These are phyloP conservation scores for Hanseniaspora lachancei DNA, from an alignment of 805 yeast genomes.

Conservation along the genomic window DNA sequence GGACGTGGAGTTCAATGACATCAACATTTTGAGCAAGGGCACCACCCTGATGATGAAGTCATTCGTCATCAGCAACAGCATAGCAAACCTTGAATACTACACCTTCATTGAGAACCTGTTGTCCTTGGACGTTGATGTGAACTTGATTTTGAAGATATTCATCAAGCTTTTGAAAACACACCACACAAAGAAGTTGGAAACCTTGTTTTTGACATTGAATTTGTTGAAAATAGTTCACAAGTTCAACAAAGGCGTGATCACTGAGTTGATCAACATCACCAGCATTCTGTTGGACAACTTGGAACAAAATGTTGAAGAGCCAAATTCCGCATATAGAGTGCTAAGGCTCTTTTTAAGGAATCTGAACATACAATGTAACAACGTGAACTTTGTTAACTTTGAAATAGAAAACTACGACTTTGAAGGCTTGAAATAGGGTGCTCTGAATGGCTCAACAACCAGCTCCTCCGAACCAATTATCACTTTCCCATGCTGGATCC, in stretches of 20 bases:
- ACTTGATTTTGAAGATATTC: background rate
- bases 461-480: background rate
- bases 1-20: background rate
- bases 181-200: background rate
- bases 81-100: background rate
- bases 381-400: background rate
- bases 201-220: background rate
- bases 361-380: background rate
- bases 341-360: background rate
- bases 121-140: background rate
- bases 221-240: background rate
- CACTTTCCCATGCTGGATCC: background rate
- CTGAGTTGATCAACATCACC: background rate
- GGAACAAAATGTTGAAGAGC: background rate
- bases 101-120: background rate
- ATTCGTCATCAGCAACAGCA: background rate
- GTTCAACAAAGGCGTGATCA: background rate
- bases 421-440: conserved; percentile 4
- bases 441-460: conserved; percentile 4
- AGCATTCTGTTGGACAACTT: background rate
- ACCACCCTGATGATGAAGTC: background rate
- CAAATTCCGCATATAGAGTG: background rate
- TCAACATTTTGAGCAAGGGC: background rate
- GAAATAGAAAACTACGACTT: background rate
- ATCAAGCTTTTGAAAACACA: background rate